phyloP scores from a whole-genome alignment of 2,329 filamentous ascomycete species.

The Purpureocillium lavendulum region DNA sequence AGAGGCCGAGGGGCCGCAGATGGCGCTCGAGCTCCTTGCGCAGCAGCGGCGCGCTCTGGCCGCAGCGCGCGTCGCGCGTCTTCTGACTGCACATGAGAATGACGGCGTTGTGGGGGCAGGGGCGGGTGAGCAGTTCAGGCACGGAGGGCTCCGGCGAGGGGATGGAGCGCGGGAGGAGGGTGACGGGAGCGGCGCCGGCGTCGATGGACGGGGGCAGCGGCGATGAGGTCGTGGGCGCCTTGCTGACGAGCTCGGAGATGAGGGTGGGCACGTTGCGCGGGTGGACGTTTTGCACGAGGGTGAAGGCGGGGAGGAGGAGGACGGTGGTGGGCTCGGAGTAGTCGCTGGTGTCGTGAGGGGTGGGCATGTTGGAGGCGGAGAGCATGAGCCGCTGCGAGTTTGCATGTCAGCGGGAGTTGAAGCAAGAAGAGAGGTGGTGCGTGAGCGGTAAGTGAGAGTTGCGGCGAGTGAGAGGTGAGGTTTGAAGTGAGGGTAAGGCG shows the following conservation, averaged over 20 bases:
- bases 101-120: slow-evolving; percentile 75
- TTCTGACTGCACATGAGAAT: slow-evolving; percentile 91
- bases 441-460: too few species aligned
- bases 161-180: slow-evolving; percentile 28
- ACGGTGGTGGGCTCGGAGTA: slow-evolving; percentile 68
- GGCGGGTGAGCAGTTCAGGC: slow-evolving; percentile 24
- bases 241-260: slow-evolving; percentile 61
- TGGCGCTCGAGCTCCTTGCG: slow-evolving; percentile 83
- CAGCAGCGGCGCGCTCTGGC: slow-evolving; percentile 86
- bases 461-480: too few species aligned
- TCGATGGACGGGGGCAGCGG: slow-evolving; percentile 37
- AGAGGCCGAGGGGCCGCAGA: slow-evolving; percentile 73
- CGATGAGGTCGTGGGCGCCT: slow-evolving; percentile 64
- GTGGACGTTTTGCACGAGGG: slow-evolving; percentile 73
- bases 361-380: slow-evolving; percentile 84
- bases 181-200: too few species aligned
- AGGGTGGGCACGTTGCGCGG: slow-evolving; percentile 65
- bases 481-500: too few species aligned
- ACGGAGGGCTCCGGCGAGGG: slow-evolving; percentile 18
- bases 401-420: neutral
- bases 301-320: slow-evolving; percentile 78
- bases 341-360: slow-evolving; percentile 56
- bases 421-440: too few species aligned
- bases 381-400: slow-evolving; percentile 67
- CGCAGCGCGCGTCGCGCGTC: slow-evolving; percentile 91